phyloP scores from a whole-genome alignment of 192 early-diverging fungal species.

The Backusella westeae region DNA sequence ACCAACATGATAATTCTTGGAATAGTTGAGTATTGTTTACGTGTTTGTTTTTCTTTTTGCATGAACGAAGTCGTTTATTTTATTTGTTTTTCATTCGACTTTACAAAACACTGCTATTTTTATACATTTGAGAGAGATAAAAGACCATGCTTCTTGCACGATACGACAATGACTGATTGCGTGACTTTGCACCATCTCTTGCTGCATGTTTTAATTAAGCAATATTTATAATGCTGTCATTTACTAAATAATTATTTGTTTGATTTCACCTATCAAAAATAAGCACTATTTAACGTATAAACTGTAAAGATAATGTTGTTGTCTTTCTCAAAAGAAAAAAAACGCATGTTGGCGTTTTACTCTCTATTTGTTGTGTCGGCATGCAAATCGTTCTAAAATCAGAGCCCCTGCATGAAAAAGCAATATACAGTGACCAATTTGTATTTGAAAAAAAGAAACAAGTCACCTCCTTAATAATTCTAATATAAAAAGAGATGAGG shows the following conservation, averaged over 20 bases:
- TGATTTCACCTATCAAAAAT: neutral
- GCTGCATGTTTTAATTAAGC: neutral
- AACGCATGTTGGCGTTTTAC: neutral
- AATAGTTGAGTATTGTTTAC: neutral
- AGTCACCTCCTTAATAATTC: neutral
- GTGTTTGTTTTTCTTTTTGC: neutral
- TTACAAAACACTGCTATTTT: neutral
- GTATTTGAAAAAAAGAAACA: neutral
- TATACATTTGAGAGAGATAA: neutral
- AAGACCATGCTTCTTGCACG: neutral
- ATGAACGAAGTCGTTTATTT: neutral
- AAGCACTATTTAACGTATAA: neutral
- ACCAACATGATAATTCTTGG: neutral
- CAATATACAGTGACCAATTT: neutral
- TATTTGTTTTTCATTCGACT: neutral
- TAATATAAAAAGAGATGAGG: neutral
- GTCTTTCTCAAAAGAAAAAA: neutral
- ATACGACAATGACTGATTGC: neutral
- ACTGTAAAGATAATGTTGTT: neutral
- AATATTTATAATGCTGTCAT: neutral
- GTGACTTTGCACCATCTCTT: neutral
- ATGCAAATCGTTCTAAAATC: neutral
- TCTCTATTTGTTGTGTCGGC: neutral
- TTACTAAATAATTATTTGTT: neutral
- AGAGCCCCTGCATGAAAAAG: neutral